Evolutionary conservation across 2,329 filamentous ascomycete genomes (phyloP).

Genomic region (Teratosphaeria zuluensis): DNA sequence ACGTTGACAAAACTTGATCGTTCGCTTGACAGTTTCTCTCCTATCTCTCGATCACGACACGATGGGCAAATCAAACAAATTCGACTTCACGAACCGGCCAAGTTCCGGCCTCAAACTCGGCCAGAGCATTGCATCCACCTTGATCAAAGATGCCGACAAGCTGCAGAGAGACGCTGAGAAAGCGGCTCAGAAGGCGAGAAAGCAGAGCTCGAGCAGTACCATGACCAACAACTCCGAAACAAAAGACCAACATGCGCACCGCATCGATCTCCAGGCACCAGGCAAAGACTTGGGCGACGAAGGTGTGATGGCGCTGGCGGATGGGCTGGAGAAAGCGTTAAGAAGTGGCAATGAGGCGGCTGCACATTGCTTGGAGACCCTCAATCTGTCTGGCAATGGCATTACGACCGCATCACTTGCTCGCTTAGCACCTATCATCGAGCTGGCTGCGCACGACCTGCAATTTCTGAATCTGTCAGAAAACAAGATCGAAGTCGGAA

Average conservation of each 20-base stretch:
- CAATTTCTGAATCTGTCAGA: conserved; percentile 38
- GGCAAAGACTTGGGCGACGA: conserved; percentile 38
- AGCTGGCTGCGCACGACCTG: conserved; percentile 33
- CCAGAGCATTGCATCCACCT: conserved; percentile 34
- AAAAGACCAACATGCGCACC: conserved; percentile 10
- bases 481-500: conserved; percentile 35
- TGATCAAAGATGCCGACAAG: conserved; percentile 28
- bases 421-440: conserved; percentile 33
- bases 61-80: conserved; percentile 28
- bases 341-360: conserved; percentile 19
- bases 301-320: conserved; percentile 34
- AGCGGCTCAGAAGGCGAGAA: conserved; percentile 16
- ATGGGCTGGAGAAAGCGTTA: conserved; percentile 33
- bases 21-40: not conserved
- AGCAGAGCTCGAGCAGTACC: conserved; percentile 18
- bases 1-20: not conserved
- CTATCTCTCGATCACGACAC: not conserved
- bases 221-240: conserved; percentile 6
- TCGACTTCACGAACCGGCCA: conserved; percentile 34
- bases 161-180: conserved; percentile 21
- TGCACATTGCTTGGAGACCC: conserved; percentile 33
- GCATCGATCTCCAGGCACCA: conserved; percentile 37
- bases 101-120: conserved; percentile 38
- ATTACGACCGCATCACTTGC: conserved; percentile 34
- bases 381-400: conserved; percentile 36